Evolutionary conservation across 2,329 filamentous ascomycete species (phyloP).

Genomic region (Nakataea oryzae): DNA sequence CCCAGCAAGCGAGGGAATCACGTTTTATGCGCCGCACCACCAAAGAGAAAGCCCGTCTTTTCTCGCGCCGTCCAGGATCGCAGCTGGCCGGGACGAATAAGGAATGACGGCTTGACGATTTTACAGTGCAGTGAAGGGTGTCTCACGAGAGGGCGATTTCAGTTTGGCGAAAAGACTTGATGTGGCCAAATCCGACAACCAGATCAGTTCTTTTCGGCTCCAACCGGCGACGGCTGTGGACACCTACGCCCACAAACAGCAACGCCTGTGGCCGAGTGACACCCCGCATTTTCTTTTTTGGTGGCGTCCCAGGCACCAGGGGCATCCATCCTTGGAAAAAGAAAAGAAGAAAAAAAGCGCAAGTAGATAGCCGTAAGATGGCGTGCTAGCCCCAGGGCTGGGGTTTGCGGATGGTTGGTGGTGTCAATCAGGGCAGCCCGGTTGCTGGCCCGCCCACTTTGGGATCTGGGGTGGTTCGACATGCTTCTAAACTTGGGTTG

Average conservation of each 20-base stretch:
- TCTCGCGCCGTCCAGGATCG: neutral
- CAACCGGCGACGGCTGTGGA: neutral
- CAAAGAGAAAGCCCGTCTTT: neutral
- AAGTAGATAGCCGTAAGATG: neutral
- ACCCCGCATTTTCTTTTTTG: neutral
- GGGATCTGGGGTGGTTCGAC: conserved; percentile 3
- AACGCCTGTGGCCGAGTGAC: neutral
- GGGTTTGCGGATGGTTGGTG: neutral
- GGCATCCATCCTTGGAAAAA: neutral
- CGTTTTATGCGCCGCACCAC: neutral
- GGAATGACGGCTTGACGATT: too few relatives aligned
- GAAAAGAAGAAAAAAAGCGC: neutral
- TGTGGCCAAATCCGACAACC: neutral
- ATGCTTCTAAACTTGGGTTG: neutral
- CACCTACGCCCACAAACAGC: neutral
- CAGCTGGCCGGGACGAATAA: too few relatives aligned
- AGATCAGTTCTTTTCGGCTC: neutral
- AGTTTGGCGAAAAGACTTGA: neutral
- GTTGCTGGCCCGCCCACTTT: neutral
- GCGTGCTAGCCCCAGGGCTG: neutral
- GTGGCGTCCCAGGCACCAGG: too few relatives aligned
- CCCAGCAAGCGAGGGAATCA: neutral
- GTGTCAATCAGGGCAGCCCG: neutral
- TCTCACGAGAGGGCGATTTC: too few relatives aligned
- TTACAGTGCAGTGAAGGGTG: too few relatives aligned